phyloP scores from a whole-genome alignment of 441 rosid genomes.

The Arabidopsis lyrata region DNA sequence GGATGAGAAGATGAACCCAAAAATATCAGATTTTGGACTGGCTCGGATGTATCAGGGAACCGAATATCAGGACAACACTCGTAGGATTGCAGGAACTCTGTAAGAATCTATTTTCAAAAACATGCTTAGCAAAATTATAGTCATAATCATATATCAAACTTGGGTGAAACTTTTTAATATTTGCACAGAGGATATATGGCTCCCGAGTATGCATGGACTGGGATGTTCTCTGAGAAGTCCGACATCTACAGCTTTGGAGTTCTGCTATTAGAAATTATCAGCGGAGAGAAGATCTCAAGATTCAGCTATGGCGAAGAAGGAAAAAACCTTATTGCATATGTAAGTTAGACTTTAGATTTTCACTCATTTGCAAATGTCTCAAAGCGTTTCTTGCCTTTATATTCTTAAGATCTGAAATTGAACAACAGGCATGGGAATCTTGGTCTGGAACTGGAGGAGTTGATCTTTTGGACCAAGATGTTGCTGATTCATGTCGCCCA shows the following conservation, averaged over 20 bases:
- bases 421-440: neutral
- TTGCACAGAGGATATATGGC: conserved; percentile 54
- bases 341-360: conserved; percentile 39
- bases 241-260: conserved; percentile 66
- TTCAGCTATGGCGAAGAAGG: conserved; percentile 42
- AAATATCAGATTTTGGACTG: conserved; percentile 35
- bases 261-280: conserved; percentile 57
- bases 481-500: neutral
- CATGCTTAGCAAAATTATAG: neutral
- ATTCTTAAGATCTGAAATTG: too few relatives aligned
- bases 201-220: conserved; percentile 60
- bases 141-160: neutral
- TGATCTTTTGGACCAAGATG: neutral
- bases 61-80: conserved; percentile 15
- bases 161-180: neutral
- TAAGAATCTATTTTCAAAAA: neutral
- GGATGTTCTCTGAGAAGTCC: conserved; percentile 55
- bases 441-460: conserved; percentile 21
- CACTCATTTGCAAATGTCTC: neutral
- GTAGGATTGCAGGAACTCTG: conserved; percentile 18
- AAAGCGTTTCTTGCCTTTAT: too few relatives aligned
- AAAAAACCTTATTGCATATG: conserved; percentile 51
- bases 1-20: conserved; percentile 33
- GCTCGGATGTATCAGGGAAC: conserved; percentile 33
- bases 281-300: conserved; percentile 55